Conservation (phyloP, 108 stramenopile genomes). For the Nitzschia putrida region DNA sequence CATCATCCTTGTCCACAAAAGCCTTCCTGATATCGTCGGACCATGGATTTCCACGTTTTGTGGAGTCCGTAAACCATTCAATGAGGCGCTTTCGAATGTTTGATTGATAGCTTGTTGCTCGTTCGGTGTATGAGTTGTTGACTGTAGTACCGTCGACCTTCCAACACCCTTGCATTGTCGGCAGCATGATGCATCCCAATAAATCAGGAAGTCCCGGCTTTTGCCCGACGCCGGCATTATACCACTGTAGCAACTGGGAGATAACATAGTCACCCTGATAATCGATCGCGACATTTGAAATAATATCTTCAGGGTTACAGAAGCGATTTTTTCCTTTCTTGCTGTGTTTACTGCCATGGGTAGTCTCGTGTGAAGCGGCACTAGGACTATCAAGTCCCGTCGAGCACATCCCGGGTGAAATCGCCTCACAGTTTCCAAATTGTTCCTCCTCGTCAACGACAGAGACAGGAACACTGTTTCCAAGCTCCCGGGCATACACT, state of each 20-base stretch:
- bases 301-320: constrained; percentile 79
- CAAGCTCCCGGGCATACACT: constrained; percentile 88
- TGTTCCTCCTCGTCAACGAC: constrained; percentile 22
- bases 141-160: constrained; percentile 32
- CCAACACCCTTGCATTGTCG: constrained; percentile 61
- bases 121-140: constrained; percentile 30
- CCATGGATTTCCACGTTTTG: constrained; percentile 78
- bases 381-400: background rate
- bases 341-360: background rate
- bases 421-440: background rate
- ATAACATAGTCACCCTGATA: constrained; percentile 86
- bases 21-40: constrained; percentile 60
- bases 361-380: background rate
- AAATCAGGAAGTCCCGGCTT: constrained; percentile 75
- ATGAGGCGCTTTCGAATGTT: constrained; percentile 64
- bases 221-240: constrained; percentile 85
- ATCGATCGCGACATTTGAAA: constrained; percentile 67
- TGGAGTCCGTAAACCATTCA: constrained; percentile 77
- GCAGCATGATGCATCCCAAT: constrained; percentile 69
- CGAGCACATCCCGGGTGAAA: background rate
- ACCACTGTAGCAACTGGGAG: constrained; percentile 85
- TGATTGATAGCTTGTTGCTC: constrained; percentile 37
- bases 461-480: constrained; percentile 72
- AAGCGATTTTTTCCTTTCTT: constrained; percentile 21
- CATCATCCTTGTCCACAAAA: constrained; percentile 46